Base-by-base conservation (phyloP, 306 rosid species). In the Cucumis cinereus region DNA sequence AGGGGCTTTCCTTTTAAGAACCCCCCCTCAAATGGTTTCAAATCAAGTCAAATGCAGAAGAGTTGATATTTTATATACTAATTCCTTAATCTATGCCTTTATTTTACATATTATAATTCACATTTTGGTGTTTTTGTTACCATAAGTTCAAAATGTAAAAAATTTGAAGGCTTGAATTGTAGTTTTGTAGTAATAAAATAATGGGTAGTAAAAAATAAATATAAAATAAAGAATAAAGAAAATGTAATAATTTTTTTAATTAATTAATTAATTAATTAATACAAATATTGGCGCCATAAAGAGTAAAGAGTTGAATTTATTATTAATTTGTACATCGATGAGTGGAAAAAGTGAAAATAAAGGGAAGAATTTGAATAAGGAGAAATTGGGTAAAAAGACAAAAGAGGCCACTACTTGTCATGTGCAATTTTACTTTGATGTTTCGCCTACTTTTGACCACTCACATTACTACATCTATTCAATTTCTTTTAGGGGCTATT, bases 41-140 rank as follows among this genome's bases (percentile, higher is more conserved):
- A 71, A 45, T 81, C 67, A 83, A 85, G 73, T 55, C 87, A 84
- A 83, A 84, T 86, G 91, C 87, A 74, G 98, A 88, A 93, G 98
- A 80, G 98, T 90, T 93, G 98, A 74, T 81, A 79, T 85, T 53
- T 56, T 9, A 67, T 66, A 30, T 41, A 55, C 41, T 30, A 28
- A n/a, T 54, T 24, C 58, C 4, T 35, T 23, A 45, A 9, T 20
- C 33, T 52, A 26, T 15, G 33, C 53, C 71, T 8, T 79, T 16
- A 38, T 14, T 67, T 17, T 75, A 55, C 76, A 20, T 74, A 0
- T 73, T 73, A 17, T n/a, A n/a, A n/a, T n/a, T n/a, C n/a, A n/a
- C n/a, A 30, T 30, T 30, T 30, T 30, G 4, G 35, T 30, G 35
- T 30, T 30, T 5, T 30, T 30, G n/a, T n/a, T n/a, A n/a, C n/a